Conservation (phyloP, 805 yeast genomes). For the Myxozyma vanderwaltii region DNA sequence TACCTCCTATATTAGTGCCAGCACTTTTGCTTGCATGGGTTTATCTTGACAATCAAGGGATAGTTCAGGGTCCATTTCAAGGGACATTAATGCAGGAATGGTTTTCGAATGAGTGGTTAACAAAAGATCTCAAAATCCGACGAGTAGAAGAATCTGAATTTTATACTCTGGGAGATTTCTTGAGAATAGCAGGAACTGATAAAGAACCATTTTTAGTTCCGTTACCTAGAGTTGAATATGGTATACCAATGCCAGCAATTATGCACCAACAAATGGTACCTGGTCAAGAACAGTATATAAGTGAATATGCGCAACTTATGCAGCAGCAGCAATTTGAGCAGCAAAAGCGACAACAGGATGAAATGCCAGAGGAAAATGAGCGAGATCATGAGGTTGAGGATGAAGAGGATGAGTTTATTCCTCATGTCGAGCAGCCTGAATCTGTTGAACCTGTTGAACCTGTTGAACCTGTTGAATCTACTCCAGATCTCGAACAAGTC, state of each 20-base stretch:
- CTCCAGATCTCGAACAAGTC: too few relatives aligned
- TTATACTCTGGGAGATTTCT: constrained; percentile 56
- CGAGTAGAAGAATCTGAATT: constrained; percentile 58
- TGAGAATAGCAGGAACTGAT: constrained; percentile 52
- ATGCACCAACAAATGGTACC: constrained; percentile 2
- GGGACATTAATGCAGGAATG: constrained; percentile 78
- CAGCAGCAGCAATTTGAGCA: neutral
- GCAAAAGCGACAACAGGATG: neutral
- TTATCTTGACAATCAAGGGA: constrained; percentile 70
- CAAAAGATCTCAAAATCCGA: constrained; percentile 56
- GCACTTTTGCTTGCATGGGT: constrained; percentile 52
- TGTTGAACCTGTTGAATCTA: neutral
- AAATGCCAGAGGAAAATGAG: neutral
- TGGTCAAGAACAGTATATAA: neutral
- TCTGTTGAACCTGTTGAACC: neutral
- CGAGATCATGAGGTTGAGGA: neutral
- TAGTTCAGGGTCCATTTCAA: constrained; percentile 79
- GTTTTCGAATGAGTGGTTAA: constrained; percentile 64
- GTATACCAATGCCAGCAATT: neutral
- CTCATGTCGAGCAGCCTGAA: neutral
- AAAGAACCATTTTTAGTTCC: constrained; percentile 66
- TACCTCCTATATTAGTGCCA: constrained; percentile 26
- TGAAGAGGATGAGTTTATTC: neutral
- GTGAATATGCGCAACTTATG: neutral
- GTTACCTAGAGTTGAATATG: constrained; percentile 44